Percentiles rank a stretch among this genome's conserved stretches.
phyloP scores from a whole-genome alignment of 78 protist species.

The Capsaspora owczarzaki region DNA sequence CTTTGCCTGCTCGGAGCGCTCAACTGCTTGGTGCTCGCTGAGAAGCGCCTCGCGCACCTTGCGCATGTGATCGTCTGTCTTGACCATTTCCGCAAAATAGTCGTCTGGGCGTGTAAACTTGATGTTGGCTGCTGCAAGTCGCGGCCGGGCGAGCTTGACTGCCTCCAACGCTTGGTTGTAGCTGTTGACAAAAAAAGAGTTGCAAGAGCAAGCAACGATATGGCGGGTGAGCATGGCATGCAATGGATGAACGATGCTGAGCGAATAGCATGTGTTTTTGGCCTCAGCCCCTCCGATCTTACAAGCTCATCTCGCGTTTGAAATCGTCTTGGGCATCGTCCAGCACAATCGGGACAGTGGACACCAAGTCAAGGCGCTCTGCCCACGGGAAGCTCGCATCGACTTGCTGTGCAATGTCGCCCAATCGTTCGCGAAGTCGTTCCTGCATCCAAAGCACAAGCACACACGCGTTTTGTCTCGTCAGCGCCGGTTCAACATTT shows the following conservation, averaged over 20 bases:
- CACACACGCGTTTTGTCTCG: not conserved
- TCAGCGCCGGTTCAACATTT: not conserved
- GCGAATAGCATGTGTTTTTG: too few species aligned
- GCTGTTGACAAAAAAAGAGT: too few species aligned
- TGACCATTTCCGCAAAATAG: constrained; percentile 88
- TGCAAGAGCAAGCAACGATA: not conserved
- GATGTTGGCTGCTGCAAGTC: not conserved
- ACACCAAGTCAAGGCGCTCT: not conserved
- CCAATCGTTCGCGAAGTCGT: not conserved
- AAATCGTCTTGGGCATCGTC: not conserved
- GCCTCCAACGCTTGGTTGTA: constrained; percentile 34
- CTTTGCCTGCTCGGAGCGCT: constrained; percentile 43
- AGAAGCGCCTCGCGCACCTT: constrained; percentile 32
- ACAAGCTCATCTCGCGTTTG: not conserved
- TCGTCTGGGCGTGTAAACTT: constrained; percentile 58
- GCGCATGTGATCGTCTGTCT: constrained; percentile 78
- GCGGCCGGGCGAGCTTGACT: constrained; percentile 10
- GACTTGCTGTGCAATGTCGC: not conserved
- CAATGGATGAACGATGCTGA: too few species aligned
- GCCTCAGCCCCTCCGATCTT: not conserved
- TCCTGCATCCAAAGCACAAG: not conserved
- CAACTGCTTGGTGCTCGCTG: constrained; percentile 42
- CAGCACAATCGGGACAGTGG: not conserved
- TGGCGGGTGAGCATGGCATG: too few species aligned
- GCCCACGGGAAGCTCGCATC: not conserved